Percentiles rank a stretch among this genome's conserved stretches.
These are phyloP conservation scores for Malus sylvestris DNA, from an alignment of 306 rosid species.

Conservation along the genomic window DNA sequence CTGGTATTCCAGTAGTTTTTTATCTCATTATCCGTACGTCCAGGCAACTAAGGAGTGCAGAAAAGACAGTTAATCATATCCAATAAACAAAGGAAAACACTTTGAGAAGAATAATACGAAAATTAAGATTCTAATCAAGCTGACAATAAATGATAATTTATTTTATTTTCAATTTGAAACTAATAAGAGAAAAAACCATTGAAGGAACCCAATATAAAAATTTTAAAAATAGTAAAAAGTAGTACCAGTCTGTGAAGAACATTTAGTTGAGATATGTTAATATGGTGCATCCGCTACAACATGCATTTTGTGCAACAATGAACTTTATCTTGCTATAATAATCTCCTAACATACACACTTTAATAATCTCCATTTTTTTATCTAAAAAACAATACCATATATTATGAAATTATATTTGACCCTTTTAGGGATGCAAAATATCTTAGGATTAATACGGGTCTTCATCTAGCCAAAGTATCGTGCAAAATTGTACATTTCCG, in stretches of 20 bases:
- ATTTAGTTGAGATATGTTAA: background rate
- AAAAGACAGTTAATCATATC: slow-evolving; percentile 17
- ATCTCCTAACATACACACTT: background rate
- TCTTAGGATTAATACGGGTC: background rate
- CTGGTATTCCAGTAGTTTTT: slow-evolving; percentile 99
- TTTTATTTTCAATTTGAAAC: background rate
- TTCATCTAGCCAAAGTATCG: background rate
- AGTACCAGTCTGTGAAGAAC: background rate
- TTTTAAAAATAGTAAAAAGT: background rate
- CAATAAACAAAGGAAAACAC: background rate
- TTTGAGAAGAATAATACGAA: background rate
- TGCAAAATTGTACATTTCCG: background rate
- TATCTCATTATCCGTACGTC: slow-evolving; percentile 98
- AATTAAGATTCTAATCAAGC: background rate
- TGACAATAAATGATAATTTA: background rate
- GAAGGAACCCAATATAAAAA: background rate
- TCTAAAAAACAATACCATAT: background rate
- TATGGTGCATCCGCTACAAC: background rate
- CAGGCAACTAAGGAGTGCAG: slow-evolving; percentile 65
- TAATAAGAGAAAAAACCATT: background rate
- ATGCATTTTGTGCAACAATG: background rate
- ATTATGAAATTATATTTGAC: background rate
- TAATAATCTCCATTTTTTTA: background rate
- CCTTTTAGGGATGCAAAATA: background rate
- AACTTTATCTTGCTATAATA: background rate